phyloP scores from a whole-genome alignment of 2,329 filamentous ascomycete species.

The Colletotrichum chlorophyti region DNA sequence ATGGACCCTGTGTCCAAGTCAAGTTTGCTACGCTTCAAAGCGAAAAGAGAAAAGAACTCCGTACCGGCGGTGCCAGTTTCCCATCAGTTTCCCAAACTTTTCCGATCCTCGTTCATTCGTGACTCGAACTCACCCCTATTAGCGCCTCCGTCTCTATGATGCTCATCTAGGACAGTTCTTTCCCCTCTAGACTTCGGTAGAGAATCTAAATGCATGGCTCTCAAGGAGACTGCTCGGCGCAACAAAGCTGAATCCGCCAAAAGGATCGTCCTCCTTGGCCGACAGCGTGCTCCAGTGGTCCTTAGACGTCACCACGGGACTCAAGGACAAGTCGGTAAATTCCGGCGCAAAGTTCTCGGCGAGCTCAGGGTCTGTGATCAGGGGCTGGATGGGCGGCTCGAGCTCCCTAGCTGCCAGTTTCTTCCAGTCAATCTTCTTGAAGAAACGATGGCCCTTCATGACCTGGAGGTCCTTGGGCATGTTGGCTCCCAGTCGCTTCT shows the following conservation, averaged over 20 bases:
- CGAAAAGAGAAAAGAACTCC: no score
- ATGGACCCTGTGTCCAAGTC: no score
- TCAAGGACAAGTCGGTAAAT: slow-evolving; percentile 86
- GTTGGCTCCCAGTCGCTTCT: slow-evolving; percentile 84
- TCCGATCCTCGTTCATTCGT: no score
- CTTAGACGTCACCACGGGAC: slow-evolving; percentile 65
- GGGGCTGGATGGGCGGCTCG: slow-evolving; percentile 86
- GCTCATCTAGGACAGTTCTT: neutral
- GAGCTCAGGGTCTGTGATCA: slow-evolving; percentile 94
- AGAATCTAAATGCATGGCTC: slow-evolving; percentile 47
- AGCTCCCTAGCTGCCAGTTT: slow-evolving; percentile 82
- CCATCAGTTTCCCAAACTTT: no score
- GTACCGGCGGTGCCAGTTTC: no score
- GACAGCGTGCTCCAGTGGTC: slow-evolving; percentile 48
- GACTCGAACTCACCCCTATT: neutral
- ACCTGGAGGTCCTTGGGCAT: slow-evolving; percentile 87
- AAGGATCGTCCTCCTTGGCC: slow-evolving; percentile 52
- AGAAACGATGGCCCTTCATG: slow-evolving; percentile 94
- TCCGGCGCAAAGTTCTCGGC: slow-evolving; percentile 97
- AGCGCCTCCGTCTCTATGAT: neutral
- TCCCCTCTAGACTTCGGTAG: slow-evolving; percentile 21
- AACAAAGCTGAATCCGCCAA: slow-evolving; percentile 71
- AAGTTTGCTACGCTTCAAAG: no score
- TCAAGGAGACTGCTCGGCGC: slow-evolving; percentile 64
- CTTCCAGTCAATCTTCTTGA: slow-evolving; percentile 95